Conservation (phyloP, 108 stramenopile genomes). For the Skeletonema menzelii region DNA sequence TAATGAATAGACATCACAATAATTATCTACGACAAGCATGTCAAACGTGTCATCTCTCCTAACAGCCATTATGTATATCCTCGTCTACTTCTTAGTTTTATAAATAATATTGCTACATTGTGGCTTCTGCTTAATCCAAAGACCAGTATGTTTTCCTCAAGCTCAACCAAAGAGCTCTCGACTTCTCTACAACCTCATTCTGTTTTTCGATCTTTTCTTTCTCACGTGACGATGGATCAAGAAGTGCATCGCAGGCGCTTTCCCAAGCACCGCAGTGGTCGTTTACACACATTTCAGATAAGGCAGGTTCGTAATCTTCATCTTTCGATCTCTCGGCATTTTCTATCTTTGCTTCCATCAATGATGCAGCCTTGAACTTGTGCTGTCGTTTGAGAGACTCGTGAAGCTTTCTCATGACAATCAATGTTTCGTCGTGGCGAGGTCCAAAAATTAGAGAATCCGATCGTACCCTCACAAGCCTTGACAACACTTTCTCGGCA, state of each 20-base stretch:
- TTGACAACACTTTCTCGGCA: slow-evolving; percentile 27
- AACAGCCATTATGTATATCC: background rate
- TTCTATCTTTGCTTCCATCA: slow-evolving; percentile 8
- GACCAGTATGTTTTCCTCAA: slow-evolving; percentile 3
- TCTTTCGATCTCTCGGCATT: background rate
- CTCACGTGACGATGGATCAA: slow-evolving; percentile 33
- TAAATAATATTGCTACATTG: background rate
- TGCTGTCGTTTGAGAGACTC: slow-evolving; percentile 31
- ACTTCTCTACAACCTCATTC: slow-evolving; percentile 23
- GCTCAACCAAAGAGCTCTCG: slow-evolving; percentile 29
- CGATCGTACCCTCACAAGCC: slow-evolving; percentile 30
- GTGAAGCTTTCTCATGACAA: slow-evolving; percentile 19
- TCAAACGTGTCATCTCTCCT: no score
- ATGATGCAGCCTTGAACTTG: slow-evolving; percentile 29
- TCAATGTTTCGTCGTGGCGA: slow-evolving; percentile 30
- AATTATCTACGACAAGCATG: no score
- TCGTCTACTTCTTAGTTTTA: background rate
- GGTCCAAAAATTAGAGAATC: slow-evolving; percentile 28
- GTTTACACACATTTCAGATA: slow-evolving; percentile 9
- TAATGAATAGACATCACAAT: background rate
- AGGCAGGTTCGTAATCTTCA: slow-evolving; percentile 2
- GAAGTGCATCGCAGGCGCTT: slow-evolving; percentile 14
- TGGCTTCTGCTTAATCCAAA: background rate
- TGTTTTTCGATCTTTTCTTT: slow-evolving; percentile 22
- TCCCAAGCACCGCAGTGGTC: slow-evolving; percentile 37